phyloP scores from a whole-genome alignment of 2,329 filamentous ascomycete species.

The Pseudogymnoascus sp. region DNA sequence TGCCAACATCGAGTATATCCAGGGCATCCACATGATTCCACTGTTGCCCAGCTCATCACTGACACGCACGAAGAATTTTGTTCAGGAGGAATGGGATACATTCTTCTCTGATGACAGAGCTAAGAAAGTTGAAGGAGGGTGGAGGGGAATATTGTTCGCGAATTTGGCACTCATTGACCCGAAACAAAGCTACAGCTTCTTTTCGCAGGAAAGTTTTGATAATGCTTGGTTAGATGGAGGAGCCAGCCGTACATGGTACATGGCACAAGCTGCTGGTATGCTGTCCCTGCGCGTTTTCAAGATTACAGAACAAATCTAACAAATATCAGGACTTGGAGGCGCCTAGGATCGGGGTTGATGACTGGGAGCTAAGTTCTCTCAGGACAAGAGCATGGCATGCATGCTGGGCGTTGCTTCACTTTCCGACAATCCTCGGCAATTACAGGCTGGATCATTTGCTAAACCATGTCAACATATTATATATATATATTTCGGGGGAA shows the following conservation, averaged over 20 bases:
- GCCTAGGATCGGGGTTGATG: not conserved
- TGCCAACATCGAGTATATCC: slow-evolving; percentile 59
- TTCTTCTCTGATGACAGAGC: slow-evolving; percentile 65
- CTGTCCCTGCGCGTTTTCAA: not conserved
- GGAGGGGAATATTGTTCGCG: slow-evolving; percentile 77
- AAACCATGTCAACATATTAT: not conserved
- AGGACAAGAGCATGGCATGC: not conserved
- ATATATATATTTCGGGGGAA: not conserved
- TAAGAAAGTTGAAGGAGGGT: slow-evolving; percentile 61
- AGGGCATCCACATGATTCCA: slow-evolving; percentile 36
- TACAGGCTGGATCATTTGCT: not conserved
- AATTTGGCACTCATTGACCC: slow-evolving; percentile 76
- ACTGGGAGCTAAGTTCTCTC: not conserved
- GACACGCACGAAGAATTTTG: slow-evolving; percentile 60
- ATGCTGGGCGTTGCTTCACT: not conserved
- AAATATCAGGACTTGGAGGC: not conserved
- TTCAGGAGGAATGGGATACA: slow-evolving; percentile 71
- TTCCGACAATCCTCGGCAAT: not conserved
- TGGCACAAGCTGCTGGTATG: slow-evolving; percentile 65
- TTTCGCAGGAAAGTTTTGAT: slow-evolving; percentile 58
- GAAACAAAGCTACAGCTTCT: slow-evolving; percentile 62
- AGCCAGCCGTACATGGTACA: slow-evolving; percentile 75
- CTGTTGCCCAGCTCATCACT: slow-evolving; percentile 46
- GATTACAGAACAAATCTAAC: not conserved
- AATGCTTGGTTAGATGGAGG: slow-evolving; percentile 69